Base-by-base conservation (phyloP, 768 basidiomycete genomes). In the Piloderma croceum region DNA sequence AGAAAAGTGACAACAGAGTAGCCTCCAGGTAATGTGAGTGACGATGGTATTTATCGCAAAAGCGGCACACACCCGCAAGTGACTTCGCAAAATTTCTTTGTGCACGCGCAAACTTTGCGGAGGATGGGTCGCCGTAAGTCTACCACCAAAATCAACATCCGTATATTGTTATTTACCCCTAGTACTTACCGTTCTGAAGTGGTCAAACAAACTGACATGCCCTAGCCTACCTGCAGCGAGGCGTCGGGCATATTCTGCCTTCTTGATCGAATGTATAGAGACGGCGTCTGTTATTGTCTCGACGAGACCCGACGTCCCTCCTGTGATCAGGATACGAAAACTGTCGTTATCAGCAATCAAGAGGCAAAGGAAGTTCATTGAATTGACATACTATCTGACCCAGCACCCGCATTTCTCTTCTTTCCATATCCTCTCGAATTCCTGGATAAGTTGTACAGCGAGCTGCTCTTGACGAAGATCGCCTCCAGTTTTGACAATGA, bases 211-310 rank as follows among this genome's bases (percentile, higher is more conserved):
- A 2, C 88, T 88, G 34, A 96, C 94, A 56, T 92, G 83, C 24
- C 85, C 87, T 15, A 94, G 66, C 39, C 80, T 76, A 23, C 90
- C 85, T 50, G 79, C 77, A 3, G 90, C 77, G 40, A 94, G 63
- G 40, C 90, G 73, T 50, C 90, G 77, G 2, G 94, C 93, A 61
- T 98, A 98, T 58, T 96, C 94, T 3, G 90, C 87, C 64, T 99
- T 99, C 72, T 99, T 99, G 61, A 99, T 96, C 1, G 96, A 98
- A 59, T 99, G 96, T 50, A 99, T 90, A 4, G 96, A 98, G 1
- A 98, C 91, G 0, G 94, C 88, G 51, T 99, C 96, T 3, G 91
- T 97, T 49, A 99, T 97, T 0, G 96, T 99, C 64, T 99, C 96
- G 0, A 99, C 90, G 36, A 99, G 63, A 18, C 93, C 96, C 10